Percentiles rank a stretch among this genome's conserved stretches.
Conservation (phyloP, 768 basidiomycete species). For the Mycena venus region DNA sequence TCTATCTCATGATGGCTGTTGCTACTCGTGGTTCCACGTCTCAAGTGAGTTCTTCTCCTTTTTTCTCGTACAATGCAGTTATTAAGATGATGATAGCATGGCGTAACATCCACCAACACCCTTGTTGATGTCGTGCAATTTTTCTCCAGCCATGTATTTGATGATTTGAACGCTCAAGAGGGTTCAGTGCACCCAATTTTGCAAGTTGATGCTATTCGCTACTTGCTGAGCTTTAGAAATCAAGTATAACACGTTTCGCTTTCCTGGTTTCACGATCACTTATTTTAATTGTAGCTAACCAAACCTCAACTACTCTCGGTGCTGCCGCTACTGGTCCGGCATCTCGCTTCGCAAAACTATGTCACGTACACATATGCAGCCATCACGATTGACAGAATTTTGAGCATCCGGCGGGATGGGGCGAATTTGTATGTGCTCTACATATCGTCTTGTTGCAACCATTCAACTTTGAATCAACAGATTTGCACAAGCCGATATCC, state of each 20-base stretch:
- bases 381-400: constrained; percentile 95
- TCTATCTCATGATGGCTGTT: constrained; percentile 94
- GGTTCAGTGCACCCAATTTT: constrained; percentile 88
- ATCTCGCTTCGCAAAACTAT: constrained; percentile 87
- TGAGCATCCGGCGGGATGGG: constrained; percentile 88
- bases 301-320: constrained; percentile 95
- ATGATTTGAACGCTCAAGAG: constrained; percentile 81
- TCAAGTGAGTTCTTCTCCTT: constrained; percentile 63
- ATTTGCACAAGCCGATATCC: constrained; percentile 90
- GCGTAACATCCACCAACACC: constrained; percentile 93
- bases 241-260: constrained; percentile 69
- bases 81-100: constrained; percentile 65
- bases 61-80: constrained; percentile 6
- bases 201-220: constrained; percentile 96
- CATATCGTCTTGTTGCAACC: background rate
- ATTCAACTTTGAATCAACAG: constrained; percentile 54
- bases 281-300: constrained; percentile 69
- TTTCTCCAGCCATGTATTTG: constrained; percentile 92
- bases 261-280: background rate
- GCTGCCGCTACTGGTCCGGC: constrained; percentile 86
- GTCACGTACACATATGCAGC: constrained; percentile 97
- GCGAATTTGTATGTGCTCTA: constrained; percentile 73
- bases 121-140: constrained; percentile 95
- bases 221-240: constrained; percentile 94
- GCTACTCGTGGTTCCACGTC: constrained; percentile 91